A percentile compares a stretch with the other conserved stretches of the same genome.
phyloP scores from a whole-genome alignment of 257 asterid species.

The Apocynum venetum region DNA sequence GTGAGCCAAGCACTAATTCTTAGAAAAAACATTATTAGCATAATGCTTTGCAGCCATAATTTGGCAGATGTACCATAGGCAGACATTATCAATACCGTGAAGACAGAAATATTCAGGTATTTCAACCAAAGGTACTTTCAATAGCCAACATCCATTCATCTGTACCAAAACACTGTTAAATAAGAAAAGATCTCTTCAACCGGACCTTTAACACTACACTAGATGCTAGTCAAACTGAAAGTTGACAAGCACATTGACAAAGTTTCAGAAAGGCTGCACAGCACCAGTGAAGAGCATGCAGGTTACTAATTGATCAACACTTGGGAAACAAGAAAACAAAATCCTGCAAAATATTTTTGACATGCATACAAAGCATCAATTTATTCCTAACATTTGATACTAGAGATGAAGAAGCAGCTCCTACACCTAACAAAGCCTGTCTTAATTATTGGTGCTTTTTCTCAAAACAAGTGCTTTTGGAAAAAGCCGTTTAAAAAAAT shows the following conservation, averaged over 20 bases:
- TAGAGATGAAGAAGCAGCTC: background rate
- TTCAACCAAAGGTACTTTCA: background rate
- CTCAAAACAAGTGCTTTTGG: too few relatives aligned
- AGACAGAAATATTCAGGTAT: background rate
- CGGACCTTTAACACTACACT: background rate
- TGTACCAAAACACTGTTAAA: background rate
- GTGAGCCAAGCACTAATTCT: constrained; percentile 6
- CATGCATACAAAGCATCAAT: constrained; percentile 1
- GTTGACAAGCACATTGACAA: background rate
- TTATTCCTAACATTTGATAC: background rate
- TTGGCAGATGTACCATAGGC: background rate
- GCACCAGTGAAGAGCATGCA: background rate
- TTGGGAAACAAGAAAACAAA: background rate
- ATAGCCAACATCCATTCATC: background rate
- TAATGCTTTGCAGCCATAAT: background rate
- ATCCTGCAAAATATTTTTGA: background rate
- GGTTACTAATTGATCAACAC: background rate
- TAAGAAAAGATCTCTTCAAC: background rate
- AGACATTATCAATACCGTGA: background rate
- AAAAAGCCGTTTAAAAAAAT: too few relatives aligned
- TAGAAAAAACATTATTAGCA: background rate
- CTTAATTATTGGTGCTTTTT: too few relatives aligned
- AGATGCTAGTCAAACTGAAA: background rate
- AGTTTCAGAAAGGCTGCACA: background rate
- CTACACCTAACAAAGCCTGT: background rate